Conservation (phyloP, 495 filamentous ascomycete species). For the Penicillium argentinense region DNA sequence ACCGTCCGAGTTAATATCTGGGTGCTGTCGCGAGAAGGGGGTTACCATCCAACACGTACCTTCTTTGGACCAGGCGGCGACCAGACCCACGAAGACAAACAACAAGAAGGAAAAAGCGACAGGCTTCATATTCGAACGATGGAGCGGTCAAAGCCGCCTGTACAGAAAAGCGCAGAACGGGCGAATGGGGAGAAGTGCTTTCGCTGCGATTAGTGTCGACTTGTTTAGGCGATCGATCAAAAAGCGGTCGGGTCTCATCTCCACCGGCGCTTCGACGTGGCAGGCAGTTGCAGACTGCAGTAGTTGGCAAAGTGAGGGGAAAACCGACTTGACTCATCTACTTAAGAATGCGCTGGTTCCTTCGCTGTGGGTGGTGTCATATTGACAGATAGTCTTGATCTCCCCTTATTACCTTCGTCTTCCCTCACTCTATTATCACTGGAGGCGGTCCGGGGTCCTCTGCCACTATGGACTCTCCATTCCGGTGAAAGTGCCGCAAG, state of each 20-base stretch:
- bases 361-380: too few relatives aligned
- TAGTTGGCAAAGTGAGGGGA: constrained; percentile 5
- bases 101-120: constrained; percentile 31
- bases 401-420: too few relatives aligned
- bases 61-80: constrained; percentile 81
- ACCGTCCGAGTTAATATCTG: too few relatives aligned
- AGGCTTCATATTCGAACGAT: constrained; percentile 37
- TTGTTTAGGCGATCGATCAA: not conserved
- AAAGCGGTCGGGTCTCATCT: constrained; percentile 4
- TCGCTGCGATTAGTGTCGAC: not conserved
- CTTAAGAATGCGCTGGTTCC: too few relatives aligned
- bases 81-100: constrained; percentile 52
- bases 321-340: not conserved
- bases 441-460: too few relatives aligned
- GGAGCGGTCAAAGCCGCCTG: constrained; percentile 32
- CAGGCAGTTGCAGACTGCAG: too few relatives aligned
- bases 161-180: constrained; percentile 2
- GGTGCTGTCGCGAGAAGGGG: too few relatives aligned
- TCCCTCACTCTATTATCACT: too few relatives aligned
- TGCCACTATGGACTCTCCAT: too few relatives aligned
- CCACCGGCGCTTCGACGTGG: constrained; percentile 4
- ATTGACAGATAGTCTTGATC: too few relatives aligned
- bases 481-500: too few relatives aligned
- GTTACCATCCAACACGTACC: constrained; percentile 58
- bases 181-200: not conserved